These are phyloP conservation scores for Rusavskia elegans DNA, from an alignment of 495 filamentous ascomycete genomes.

Conservation along the genomic window DNA sequence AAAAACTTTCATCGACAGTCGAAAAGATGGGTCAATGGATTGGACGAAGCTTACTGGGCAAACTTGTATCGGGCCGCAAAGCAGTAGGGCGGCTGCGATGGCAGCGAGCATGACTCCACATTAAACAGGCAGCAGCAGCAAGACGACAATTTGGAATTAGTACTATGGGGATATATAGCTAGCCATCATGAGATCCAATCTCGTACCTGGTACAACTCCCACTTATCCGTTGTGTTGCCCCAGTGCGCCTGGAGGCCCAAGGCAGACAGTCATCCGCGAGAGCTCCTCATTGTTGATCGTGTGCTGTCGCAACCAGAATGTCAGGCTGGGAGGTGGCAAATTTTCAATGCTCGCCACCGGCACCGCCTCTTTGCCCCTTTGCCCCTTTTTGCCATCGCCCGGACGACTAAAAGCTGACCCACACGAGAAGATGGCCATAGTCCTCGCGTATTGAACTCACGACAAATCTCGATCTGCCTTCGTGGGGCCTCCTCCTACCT, in stretches of 20 bases:
- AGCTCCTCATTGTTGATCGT: too few species aligned
- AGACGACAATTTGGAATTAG: neutral
- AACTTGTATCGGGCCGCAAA: neutral
- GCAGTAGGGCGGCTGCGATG: neutral
- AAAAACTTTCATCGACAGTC: too few species aligned
- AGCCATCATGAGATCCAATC: too few species aligned
- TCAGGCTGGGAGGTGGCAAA: neutral
- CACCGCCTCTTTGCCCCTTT: neutral
- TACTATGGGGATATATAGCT: neutral
- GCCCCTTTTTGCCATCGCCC: neutral
- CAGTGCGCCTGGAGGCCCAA: too few species aligned
- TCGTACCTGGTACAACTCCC: too few species aligned
- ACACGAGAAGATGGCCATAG: neutral
- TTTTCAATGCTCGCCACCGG: neutral
- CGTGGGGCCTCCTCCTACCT: too few species aligned
- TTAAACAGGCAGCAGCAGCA: neutral
- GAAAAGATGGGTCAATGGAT: too few species aligned
- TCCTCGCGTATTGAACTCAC: too few species aligned
- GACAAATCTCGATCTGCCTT: too few species aligned
- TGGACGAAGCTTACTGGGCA: neutral
- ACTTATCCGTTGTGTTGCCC: too few species aligned
- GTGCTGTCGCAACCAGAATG: too few species aligned
- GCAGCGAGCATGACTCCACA: neutral
- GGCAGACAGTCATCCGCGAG: too few species aligned
- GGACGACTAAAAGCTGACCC: neutral